phyloP scores from a whole-genome alignment of 768 basidiomycete species.

The Calocybe indica region DNA sequence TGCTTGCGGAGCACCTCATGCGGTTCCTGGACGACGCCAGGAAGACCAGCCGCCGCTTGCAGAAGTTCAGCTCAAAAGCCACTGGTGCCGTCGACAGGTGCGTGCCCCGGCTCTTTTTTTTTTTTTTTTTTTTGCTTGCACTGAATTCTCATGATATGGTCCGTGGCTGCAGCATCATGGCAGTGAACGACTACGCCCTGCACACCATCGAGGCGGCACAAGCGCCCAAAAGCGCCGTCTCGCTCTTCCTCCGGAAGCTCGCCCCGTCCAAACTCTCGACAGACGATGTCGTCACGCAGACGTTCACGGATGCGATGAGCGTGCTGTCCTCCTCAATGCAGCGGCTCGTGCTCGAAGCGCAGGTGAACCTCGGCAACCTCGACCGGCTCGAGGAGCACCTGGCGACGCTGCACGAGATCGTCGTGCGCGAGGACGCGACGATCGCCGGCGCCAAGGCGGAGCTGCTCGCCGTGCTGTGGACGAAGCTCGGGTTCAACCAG shows the following conservation, averaged over 20 bases:
- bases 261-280: conserved; percentile 31
- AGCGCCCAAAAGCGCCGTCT: conserved; percentile 25
- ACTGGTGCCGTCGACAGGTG: conserved; percentile 71
- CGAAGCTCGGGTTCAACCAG: conserved; percentile 57
- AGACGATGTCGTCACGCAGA: conserved; percentile 40
- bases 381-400: conserved; percentile 60
- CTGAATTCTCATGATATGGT: neutral
- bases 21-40: conserved; percentile 60
- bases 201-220: conserved; percentile 43
- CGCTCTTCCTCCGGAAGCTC: conserved; percentile 26
- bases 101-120: conserved; percentile 15
- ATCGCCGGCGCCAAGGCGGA: conserved; percentile 40
- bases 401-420: conserved; percentile 47
- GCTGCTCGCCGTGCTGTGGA: conserved; percentile 66
- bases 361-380: conserved; percentile 48
- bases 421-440: conserved; percentile 49
- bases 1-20: conserved; percentile 42
- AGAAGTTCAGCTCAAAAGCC: conserved; percentile 60
- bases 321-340: conserved; percentile 45
- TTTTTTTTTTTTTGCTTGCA: neutral
- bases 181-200: conserved; percentile 69
- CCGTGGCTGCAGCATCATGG: conserved; percentile 47
- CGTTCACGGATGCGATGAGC: conserved; percentile 61
- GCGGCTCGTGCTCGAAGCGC: conserved; percentile 64
- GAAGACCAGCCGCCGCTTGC: conserved; percentile 51